These are phyloP conservation scores for Jackrogersella multiformis DNA, from an alignment of 495 filamentous ascomycete species.

Conservation along the genomic window DNA sequence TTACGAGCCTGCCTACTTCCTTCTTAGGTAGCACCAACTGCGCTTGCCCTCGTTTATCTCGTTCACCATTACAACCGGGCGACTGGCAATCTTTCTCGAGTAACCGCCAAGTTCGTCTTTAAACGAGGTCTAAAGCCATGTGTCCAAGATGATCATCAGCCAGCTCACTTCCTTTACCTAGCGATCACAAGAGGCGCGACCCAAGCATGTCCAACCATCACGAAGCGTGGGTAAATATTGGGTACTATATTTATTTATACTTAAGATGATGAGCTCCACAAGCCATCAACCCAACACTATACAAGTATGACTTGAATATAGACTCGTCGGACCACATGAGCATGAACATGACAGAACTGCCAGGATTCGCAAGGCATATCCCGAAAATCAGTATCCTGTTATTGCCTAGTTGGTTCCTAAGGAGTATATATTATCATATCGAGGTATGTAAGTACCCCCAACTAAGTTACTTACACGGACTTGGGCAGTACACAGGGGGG, in stretches of 20 bases:
- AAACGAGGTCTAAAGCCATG: slow-evolving; percentile 5
- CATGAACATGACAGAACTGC: slow-evolving; percentile 7
- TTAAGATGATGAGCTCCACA: neutral
- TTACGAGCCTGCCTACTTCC: slow-evolving; percentile 13
- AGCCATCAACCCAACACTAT: neutral
- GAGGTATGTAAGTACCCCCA: slow-evolving; percentile 21
- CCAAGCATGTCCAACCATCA: neutral
- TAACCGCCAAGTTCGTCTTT: slow-evolving; percentile 13
- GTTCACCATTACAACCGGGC: slow-evolving; percentile 12
- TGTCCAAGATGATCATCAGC: neutral
- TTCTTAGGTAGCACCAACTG: slow-evolving; percentile 20
- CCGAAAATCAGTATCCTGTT: slow-evolving; percentile 13
- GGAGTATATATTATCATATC: slow-evolving; percentile 1
- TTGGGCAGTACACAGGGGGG: slow-evolving; percentile 20
- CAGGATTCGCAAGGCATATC: slow-evolving; percentile 17
- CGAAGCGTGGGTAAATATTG: neutral
- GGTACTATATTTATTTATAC: neutral
- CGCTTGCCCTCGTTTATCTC: slow-evolving; percentile 13
- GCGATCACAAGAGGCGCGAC: neutral
- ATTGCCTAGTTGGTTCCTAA: neutral
- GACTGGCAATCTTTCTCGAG: slow-evolving; percentile 15
- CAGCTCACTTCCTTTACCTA: slow-evolving; percentile 3
- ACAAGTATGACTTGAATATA: neutral
- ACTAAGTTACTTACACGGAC: slow-evolving; percentile 9
- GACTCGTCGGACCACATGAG: neutral